These are phyloP conservation scores for Acer saccharum DNA, from an alignment of 345 rosid genomes.

Conservation along the genomic window DNA sequence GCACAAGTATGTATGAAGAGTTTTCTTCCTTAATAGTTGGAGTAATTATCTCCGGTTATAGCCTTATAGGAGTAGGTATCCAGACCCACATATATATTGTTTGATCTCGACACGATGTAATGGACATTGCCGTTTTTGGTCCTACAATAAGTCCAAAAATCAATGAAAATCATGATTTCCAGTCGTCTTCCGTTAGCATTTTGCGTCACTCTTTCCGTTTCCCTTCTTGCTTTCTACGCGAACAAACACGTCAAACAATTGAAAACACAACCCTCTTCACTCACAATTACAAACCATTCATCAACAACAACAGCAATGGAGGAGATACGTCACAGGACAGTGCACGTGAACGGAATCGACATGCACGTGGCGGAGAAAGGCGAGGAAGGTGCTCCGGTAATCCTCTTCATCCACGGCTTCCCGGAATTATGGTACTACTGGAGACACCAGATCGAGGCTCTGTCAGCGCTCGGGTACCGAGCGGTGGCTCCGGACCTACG, in stretches of 20 bases:
- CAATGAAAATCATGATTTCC: neutral
- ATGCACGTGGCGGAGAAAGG: conserved; percentile 78
- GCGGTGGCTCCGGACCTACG: conserved; percentile 87
- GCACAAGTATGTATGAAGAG: no score
- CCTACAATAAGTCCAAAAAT: neutral
- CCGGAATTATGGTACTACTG: conserved; percentile 88
- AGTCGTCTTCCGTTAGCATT: neutral
- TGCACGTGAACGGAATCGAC: conserved; percentile 61
- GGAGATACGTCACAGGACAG: conserved; percentile 51
- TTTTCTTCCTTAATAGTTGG: no score
- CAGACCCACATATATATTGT: no score
- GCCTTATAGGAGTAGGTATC: no score
- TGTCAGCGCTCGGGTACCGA: conserved; percentile 68
- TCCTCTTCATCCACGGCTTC: conserved; percentile 81
- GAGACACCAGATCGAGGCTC: conserved; percentile 75
- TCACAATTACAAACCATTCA: no score
- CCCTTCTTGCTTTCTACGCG: neutral
- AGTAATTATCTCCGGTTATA: no score
- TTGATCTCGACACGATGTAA: no score
- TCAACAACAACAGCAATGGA: conserved; percentile 33
- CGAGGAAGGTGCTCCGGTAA: conserved; percentile 40
- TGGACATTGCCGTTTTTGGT: no score
- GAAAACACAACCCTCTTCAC: no score
- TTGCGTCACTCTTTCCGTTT: neutral
- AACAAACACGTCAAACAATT: neutral